These are phyloP conservation scores for Dioscorea dumetorum DNA, from an alignment of 106 monocot genomes.

Conservation along the genomic window DNA sequence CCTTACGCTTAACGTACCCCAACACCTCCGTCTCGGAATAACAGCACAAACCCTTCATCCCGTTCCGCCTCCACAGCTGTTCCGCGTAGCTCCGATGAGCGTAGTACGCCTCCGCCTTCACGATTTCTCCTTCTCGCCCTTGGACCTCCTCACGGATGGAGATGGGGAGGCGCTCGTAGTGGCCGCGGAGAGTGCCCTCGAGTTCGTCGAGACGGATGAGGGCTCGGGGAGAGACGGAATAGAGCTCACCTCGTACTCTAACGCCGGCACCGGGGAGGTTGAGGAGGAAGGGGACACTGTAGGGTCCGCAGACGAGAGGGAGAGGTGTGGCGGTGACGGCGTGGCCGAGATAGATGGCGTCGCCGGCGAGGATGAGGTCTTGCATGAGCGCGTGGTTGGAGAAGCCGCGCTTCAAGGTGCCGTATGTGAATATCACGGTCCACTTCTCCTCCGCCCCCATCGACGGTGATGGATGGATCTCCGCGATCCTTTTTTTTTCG, in stretches of 20 bases:
- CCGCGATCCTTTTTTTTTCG: neutral
- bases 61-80: conserved; percentile 53
- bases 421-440: conserved; percentile 74
- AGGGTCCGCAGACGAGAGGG: conserved; percentile 88
- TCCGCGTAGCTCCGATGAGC: conserved; percentile 58
- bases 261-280: conserved; percentile 54
- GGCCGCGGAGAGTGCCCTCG: conserved; percentile 51
- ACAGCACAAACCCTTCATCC: conserved; percentile 40
- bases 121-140: conserved; percentile 12
- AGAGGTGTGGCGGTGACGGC: conserved; percentile 26
- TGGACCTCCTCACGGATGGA: neutral
- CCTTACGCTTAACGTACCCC: conserved; percentile 69
- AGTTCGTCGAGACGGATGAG: conserved; percentile 63
- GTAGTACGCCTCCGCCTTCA: conserved; percentile 61
- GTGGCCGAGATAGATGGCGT: conserved; percentile 51
- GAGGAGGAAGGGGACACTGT: conserved; percentile 88
- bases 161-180: conserved; percentile 71
- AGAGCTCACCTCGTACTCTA: conserved; percentile 56
- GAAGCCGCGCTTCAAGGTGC: conserved; percentile 83
- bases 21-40: conserved; percentile 52
- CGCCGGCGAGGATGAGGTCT: conserved; percentile 43
- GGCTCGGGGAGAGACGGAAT: conserved; percentile 39
- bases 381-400: conserved; percentile 67
- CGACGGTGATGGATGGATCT: neutral
- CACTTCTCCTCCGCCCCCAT: neutral